Conservation (phyloP, 78 protist genomes). For the Trichosphaerium sp. region DNA sequence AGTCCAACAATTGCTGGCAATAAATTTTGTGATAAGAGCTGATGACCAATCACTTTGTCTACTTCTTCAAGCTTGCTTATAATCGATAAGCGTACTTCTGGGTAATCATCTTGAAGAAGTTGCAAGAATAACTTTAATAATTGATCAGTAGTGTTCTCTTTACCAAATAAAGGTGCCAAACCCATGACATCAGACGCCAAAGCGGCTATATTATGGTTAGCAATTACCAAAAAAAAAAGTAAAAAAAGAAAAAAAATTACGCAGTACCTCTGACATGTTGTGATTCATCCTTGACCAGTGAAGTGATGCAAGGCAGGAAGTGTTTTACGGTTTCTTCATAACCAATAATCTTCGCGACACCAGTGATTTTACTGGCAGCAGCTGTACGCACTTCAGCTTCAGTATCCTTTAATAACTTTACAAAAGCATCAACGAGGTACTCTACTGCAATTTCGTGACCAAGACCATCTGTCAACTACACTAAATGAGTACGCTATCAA, state of each 20-base stretch:
- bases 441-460: slow-evolving; percentile 54
- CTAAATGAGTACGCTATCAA: background rate
- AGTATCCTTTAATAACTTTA: slow-evolving; percentile 68
- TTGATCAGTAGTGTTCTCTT: slow-evolving; percentile 48
- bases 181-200: slow-evolving; percentile 71
- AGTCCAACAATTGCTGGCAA: slow-evolving; percentile 88
- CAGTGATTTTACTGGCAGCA: slow-evolving; percentile 73
- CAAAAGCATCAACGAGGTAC: slow-evolving; percentile 46
- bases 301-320: slow-evolving; percentile 58
- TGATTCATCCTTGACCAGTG: slow-evolving; percentile 60
- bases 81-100: slow-evolving; percentile 86
- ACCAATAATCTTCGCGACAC: slow-evolving; percentile 28
- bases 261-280: slow-evolving; percentile 78
- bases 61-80: slow-evolving; percentile 70
- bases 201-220: slow-evolving; percentile 44
- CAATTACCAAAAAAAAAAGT: background rate
- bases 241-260: too few species aligned
- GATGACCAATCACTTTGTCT: slow-evolving; percentile 72
- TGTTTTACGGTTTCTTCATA: slow-evolving; percentile 20
- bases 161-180: slow-evolving; percentile 70
- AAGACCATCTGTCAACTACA: slow-evolving; percentile 12
- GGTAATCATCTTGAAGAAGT: slow-evolving; percentile 75
- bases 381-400: slow-evolving; percentile 96
- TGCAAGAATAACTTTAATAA: slow-evolving; percentile 70
- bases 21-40: slow-evolving; percentile 58